Evolutionary conservation across 2,329 filamentous ascomycete species (phyloP).

Genomic region (Elsinoe necatrix): DNA sequence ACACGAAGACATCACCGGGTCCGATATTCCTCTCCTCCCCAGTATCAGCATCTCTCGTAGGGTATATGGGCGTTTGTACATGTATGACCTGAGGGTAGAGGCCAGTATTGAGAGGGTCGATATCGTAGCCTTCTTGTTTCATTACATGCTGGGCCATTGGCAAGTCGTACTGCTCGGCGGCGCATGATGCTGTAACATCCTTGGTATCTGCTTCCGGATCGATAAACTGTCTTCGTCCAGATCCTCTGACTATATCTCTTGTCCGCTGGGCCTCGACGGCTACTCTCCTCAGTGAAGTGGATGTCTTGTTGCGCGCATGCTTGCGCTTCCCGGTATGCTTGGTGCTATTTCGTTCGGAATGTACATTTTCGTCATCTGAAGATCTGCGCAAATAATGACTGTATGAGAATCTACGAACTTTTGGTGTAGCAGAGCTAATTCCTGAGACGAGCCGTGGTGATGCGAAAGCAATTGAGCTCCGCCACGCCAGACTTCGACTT

Average conservation of each 20-base stretch:
- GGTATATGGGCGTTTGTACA: conserved; percentile 39
- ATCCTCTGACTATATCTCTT: conserved; percentile 45
- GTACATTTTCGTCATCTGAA: neutral
- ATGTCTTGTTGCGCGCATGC: conserved; percentile 44
- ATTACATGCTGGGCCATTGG: conserved; percentile 49
- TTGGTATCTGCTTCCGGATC: conserved; percentile 41
- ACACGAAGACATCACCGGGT: conserved; percentile 81
- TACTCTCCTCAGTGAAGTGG: conserved; percentile 73
- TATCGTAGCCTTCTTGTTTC: conserved; percentile 49
- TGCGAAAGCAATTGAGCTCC: neutral
- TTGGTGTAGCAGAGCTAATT: neutral
- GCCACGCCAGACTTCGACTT: neutral
- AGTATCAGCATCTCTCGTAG: conserved; percentile 35
- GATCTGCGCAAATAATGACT: neutral
- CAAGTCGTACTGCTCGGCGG: conserved; percentile 59
- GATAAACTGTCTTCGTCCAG: conserved; percentile 36
- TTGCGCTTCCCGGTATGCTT: conserved; percentile 37
- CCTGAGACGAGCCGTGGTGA: neutral
- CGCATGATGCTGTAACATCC: conserved; percentile 56
- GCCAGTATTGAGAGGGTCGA: conserved; percentile 55
- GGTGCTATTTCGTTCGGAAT: neutral
- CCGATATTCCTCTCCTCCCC: conserved; percentile 32
- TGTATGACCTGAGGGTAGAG: conserved; percentile 60
- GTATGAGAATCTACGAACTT: neutral
- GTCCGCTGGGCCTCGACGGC: conserved; percentile 73